Evolutionary conservation across 2,329 filamentous ascomycete species (phyloP).

Genomic region (Colletotrichum magnum): DNA sequence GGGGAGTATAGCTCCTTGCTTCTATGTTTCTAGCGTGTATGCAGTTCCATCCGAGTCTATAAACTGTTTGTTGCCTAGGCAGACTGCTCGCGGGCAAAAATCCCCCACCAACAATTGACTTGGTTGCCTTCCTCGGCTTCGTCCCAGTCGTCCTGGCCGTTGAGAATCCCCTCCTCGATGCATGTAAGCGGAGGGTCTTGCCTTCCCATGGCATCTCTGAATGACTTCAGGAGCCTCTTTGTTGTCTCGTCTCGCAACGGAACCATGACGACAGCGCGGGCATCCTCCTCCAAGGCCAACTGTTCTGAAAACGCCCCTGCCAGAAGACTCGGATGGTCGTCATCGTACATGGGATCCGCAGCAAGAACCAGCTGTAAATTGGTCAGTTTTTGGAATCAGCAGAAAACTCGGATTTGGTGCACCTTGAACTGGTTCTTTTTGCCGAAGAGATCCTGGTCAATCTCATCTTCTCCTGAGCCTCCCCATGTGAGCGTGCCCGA

Average conservation of each 20-base stretch:
- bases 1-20: not conserved
- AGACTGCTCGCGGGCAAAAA: slow-evolving; percentile 58
- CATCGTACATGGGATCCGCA: slow-evolving; percentile 90
- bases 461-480: slow-evolving; percentile 57
- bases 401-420: slow-evolving; percentile 27
- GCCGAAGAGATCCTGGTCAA: slow-evolving; percentile 61
- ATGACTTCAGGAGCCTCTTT: slow-evolving; percentile 71
- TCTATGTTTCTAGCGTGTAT: slow-evolving; percentile 3
- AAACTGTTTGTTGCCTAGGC: not conserved
- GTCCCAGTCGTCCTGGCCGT: slow-evolving; percentile 82
- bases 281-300: slow-evolving; percentile 68
- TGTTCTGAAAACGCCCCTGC: slow-evolving; percentile 78
- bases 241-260: slow-evolving; percentile 82
- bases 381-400: not conserved
- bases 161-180: slow-evolving; percentile 73
- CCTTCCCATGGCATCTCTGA: slow-evolving; percentile 72
- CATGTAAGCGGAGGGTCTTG: slow-evolving; percentile 63
- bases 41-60: not conserved
- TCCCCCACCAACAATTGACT: slow-evolving; percentile 79
- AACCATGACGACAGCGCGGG: slow-evolving; percentile 83
- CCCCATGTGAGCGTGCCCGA: slow-evolving; percentile 84
- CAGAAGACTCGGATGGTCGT: slow-evolving; percentile 83
- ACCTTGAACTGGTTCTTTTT: slow-evolving; percentile 67
- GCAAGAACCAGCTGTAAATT: slow-evolving; percentile 77
- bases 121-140: slow-evolving; percentile 60